Conservation (phyloP, 371 early-diverging fungal species). For the Saksenaea vasiformis region DNA sequence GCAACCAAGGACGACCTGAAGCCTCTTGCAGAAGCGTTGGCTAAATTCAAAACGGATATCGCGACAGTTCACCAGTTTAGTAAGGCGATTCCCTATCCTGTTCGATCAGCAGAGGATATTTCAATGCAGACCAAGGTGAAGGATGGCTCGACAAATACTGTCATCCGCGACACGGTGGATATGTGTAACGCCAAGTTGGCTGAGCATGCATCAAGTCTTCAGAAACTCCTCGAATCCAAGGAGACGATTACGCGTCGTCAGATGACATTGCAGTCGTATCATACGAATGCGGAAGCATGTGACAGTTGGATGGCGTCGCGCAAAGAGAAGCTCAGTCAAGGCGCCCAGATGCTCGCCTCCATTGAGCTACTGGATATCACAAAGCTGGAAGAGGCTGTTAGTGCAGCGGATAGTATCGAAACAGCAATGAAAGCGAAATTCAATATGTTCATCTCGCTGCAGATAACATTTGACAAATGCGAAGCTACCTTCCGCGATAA, state of each 20-base stretch:
- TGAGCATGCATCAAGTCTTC: conserved; percentile 31
- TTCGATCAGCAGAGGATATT: conserved; percentile 25
- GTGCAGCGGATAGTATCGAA: conserved; percentile 35
- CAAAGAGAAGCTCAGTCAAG: conserved; percentile 20
- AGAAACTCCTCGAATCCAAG: conserved; percentile 30
- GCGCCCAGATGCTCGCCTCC: conserved; percentile 21
- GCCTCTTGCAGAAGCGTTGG: conserved; percentile 8
- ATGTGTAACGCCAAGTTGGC: conserved; percentile 24
- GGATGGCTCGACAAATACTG: conserved; percentile 39
- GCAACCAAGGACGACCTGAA: conserved; percentile 6
- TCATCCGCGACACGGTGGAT: conserved; percentile 36
- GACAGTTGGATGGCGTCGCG: conserved; percentile 36
- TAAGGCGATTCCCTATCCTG: conserved; percentile 22
- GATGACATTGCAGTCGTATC: conserved; percentile 31
- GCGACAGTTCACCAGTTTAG: conserved; percentile 1
- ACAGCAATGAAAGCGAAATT: conserved; percentile 18
- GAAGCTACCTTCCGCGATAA: conserved; percentile 15
- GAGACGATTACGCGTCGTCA: conserved; percentile 38
- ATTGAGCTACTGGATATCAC: conserved; percentile 20
- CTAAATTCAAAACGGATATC: conserved; percentile 20
- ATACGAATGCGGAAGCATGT: conserved; percentile 27
- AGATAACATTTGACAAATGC: conserved; percentile 19
- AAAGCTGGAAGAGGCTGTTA: conserved; percentile 34
- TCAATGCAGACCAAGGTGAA: conserved; percentile 30
- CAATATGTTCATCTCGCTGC: conserved; percentile 12